A percentile compares a stretch with the other conserved stretches of the same genome.
Conservation (phyloP, 2,329 filamentous ascomycete species). For the Cladosporium sp. region DNA sequence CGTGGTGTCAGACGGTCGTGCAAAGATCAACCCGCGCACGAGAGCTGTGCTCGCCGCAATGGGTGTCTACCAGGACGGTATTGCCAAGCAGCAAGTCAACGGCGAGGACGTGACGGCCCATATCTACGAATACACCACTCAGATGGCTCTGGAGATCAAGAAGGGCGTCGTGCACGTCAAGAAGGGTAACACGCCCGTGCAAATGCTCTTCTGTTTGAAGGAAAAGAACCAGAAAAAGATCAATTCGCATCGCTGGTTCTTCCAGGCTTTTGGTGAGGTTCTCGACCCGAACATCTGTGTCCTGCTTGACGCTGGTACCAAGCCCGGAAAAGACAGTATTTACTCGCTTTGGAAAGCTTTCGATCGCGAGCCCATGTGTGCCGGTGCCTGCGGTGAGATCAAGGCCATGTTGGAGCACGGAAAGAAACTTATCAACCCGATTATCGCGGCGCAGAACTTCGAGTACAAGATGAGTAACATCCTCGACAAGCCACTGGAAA, state of each 20-base stretch:
- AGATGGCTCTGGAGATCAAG: slow-evolving; percentile 83
- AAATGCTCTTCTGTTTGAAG: slow-evolving; percentile 96
- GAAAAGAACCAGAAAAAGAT: slow-evolving; percentile 99
- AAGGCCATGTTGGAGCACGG: slow-evolving; percentile 92
- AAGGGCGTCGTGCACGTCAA: slow-evolving; percentile 82
- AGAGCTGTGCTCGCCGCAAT: slow-evolving; percentile 84
- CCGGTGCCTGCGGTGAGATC: slow-evolving; percentile 95
- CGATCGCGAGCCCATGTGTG: slow-evolving; percentile 95
- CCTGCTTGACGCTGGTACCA: slow-evolving; percentile 90
- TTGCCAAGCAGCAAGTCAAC: slow-evolving; percentile 97
- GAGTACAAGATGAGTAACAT: slow-evolving; percentile 99
- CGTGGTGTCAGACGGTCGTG: slow-evolving; percentile 92
- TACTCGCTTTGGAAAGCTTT: slow-evolving; percentile 99
- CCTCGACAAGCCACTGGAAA: slow-evolving; percentile 94
- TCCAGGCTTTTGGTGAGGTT: slow-evolving; percentile 89
- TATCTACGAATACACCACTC: slow-evolving; percentile 89
- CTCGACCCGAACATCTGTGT: slow-evolving; percentile 96
- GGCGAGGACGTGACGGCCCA: slow-evolving; percentile 93
- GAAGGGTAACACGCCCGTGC: slow-evolving; percentile 79
- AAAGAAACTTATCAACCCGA: slow-evolving; percentile 83
- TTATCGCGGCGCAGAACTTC: slow-evolving; percentile 96
- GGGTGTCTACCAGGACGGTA: slow-evolving; percentile 96
- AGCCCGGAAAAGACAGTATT: slow-evolving; percentile 87
- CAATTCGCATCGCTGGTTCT: slow-evolving; percentile 99
- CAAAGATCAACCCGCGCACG: slow-evolving; percentile 91